Evolutionary conservation across 129 eudicot species (phyloP), one percentile per base, ranked within the genome.

Genomic region (Flaveria trinervia): DNA sequence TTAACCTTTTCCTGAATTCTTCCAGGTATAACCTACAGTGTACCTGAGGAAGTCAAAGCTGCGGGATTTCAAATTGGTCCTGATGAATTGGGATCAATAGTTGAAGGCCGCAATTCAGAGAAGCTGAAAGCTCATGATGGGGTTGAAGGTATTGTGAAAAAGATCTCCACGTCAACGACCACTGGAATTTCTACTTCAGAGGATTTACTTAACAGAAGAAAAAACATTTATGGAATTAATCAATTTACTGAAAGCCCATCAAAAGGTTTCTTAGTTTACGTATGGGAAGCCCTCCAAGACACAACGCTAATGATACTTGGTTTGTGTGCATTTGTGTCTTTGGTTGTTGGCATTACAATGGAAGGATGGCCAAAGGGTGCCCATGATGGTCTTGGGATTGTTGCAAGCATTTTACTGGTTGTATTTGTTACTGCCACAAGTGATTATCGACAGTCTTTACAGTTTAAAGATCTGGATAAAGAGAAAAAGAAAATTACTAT

Each of bases 311-410:
- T 92, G 93, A 92, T 92, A 68, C 98, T 92, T 50, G 96, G 81
- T 72, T 83, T 88, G 15, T 92, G 98, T 85, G 98, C 96, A 16
- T 60, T 82, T 72, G 91, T 92, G 65, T 92, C 98, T 66, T 82
- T 92, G 67, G 26, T 88, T 57, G 98, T 92, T 50, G 98, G 98
- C 68, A 89, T 92, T 77, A 62, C 83, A 23, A 88, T 70, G 62
- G 98, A 92, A 73, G 98, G 98, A 59, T 92, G 96, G 98, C 98
- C 98, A 60, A 92, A 86, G 83, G 98, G 98, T 26, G 98, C 98
- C 44, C 98, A 92, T 30, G 98, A 92, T 84, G 98, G 98, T 20
- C 94, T 92, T 65, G 98, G 98, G 62, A 92, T 92, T 60, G 98
- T 92, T 71, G 98, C 98, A 20, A 92, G 98, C 56, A 92, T 92